These are phyloP conservation scores for Phaeosphaeria sp. DNA, from an alignment of 2,329 filamentous ascomycete species.

Conservation along the genomic window DNA sequence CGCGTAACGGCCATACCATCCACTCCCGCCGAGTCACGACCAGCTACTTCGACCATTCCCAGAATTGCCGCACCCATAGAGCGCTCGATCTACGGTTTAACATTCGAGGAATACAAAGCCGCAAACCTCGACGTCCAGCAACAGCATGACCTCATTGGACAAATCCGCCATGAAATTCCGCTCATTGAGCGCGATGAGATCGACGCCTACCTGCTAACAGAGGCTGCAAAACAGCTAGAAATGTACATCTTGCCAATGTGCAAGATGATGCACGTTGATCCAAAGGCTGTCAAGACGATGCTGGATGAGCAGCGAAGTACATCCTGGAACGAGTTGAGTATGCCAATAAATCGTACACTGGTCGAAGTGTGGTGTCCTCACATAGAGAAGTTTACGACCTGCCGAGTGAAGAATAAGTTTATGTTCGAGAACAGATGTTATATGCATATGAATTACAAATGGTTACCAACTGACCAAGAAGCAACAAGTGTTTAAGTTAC, in stretches of 20 bases:
- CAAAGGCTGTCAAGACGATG: slow-evolving; percentile 10
- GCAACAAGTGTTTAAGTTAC: too few relatives aligned
- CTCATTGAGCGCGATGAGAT: slow-evolving; percentile 12
- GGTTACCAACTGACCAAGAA: too few relatives aligned
- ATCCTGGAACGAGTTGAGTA: too few relatives aligned
- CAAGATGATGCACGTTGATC: slow-evolving; percentile 15
- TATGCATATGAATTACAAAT: too few relatives aligned
- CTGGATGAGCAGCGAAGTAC: slow-evolving; percentile 10
- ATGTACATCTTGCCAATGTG: slow-evolving; percentile 4
- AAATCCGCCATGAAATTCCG: slow-evolving; percentile 10
- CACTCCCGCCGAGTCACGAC: not conserved
- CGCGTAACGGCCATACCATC: not conserved
- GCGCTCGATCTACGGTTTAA: not conserved
- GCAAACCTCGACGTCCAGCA: slow-evolving; percentile 6
- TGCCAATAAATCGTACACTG: too few relatives aligned
- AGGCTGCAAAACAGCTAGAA: slow-evolving; percentile 6
- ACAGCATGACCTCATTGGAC: slow-evolving; percentile 8
- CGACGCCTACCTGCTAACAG: slow-evolving; percentile 4
- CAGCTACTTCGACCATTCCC: not conserved
- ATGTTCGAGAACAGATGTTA: too few relatives aligned
- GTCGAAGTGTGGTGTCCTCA: too few relatives aligned
- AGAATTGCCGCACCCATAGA: not conserved
- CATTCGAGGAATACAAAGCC: slow-evolving; percentile 13
- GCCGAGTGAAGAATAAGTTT: too few relatives aligned
- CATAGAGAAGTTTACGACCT: too few relatives aligned